phyloP scores from a whole-genome alignment of 176 grass and related monocot genomes.

The Poa pratensis region DNA sequence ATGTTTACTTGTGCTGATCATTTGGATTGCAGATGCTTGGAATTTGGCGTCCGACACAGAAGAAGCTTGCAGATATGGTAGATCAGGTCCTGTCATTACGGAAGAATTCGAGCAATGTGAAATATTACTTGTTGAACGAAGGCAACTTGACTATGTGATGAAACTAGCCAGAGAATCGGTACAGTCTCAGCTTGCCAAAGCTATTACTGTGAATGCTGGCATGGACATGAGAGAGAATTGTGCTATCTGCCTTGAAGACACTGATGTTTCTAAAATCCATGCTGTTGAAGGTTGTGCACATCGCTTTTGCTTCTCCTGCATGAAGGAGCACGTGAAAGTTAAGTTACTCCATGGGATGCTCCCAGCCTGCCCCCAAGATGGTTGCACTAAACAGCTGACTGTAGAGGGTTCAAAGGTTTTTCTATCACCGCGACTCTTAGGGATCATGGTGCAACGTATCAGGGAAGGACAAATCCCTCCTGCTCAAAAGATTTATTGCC shows the following conservation, averaged over 20 bases:
- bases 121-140: constrained; percentile 43
- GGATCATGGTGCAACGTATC: constrained; percentile 73
- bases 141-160: constrained; percentile 49
- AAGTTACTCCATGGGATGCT: constrained; percentile 68
- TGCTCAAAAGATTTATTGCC: constrained; percentile 78
- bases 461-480: constrained; percentile 71
- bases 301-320: constrained; percentile 80
- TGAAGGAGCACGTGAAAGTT: constrained; percentile 79
- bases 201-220: constrained; percentile 18
- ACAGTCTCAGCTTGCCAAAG: constrained; percentile 56
- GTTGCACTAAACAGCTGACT: constrained; percentile 64
- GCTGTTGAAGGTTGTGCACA: constrained; percentile 60
- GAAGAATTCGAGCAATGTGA: constrained; percentile 64
- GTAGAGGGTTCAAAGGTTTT: constrained; percentile 63
- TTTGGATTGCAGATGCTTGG: constrained; percentile 56
- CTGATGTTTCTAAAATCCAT: constrained; percentile 67
- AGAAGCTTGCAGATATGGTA: constrained; percentile 53
- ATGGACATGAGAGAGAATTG: constrained; percentile 69
- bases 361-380: constrained; percentile 70
- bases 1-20: constrained; percentile 13
- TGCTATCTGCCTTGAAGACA: constrained; percentile 74
- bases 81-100: constrained; percentile 46
- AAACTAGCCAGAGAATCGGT: constrained; percentile 72
- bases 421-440: constrained; percentile 46
- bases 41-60: constrained; percentile 46